Base-by-base conservation (phyloP, 1,284 basidiomycete species). In the Ustilago tritici region DNA sequence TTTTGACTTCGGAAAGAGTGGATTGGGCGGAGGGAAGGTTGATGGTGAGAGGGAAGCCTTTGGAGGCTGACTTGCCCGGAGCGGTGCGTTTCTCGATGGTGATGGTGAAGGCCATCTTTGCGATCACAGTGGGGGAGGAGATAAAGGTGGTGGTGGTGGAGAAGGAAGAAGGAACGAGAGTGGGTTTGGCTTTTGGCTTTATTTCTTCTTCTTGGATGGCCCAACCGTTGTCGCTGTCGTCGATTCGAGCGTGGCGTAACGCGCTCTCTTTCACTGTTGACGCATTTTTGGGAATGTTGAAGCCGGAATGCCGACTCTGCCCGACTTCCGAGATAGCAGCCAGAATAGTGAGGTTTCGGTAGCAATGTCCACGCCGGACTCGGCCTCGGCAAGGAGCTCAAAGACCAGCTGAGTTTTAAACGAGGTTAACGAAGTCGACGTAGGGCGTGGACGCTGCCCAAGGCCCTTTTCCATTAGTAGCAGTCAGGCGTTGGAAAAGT, bases 1-100 rank as follows among this genome's bases (percentile, higher is more conserved):
- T 66, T 66, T 84, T 85, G 57, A 85, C 66, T 54, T 80, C 70
- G 17, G 32, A 59, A 1, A 85, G 77, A 1, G 83, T 84, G 3
- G 83, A 72, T 40, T 66, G 41, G 40, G 56, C 41, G 10, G 70
- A 66, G 14, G 76, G 41, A 12, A 83, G 55, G 4, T 61, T 56
- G 50, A 83, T 55, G 15, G 56, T 67, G 40, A 81, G 55, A 14
- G 81, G 81, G 62, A 78, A 83, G n/a, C 65, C 65, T 43, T 70
- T 66, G 52, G 81, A 81, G 28, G 77, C 69, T 10, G 78, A 67
- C 60, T 80, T 79, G 31, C 80, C 71, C 5, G 69, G 70, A 36
- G 77, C 65, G 12, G 54, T 46, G 57, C 79, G 71, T 59, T 80
- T 80, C 50, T 73, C 53, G 52, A 80, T 62, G 14, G 66, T 80